A percentile compares a stretch with the other conserved stretches of the same genome.
Conservation (phyloP, 371 early-diverging fungal species). For the Actinomortierella ambigua region DNA sequence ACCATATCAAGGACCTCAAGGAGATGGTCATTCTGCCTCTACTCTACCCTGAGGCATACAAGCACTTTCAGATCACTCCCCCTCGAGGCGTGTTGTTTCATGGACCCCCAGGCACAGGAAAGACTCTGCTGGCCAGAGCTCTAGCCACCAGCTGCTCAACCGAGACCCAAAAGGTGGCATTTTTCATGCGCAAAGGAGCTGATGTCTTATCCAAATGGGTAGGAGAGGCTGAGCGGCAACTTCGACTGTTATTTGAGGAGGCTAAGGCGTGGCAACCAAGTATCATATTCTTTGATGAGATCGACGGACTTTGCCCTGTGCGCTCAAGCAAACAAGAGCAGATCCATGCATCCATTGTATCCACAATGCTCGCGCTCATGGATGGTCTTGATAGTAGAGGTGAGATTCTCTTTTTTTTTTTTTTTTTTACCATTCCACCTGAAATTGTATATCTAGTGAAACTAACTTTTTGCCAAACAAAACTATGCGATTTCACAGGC, state of each 20-base stretch:
- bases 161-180: constrained; percentile 66
- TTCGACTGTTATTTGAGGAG: constrained; percentile 69
- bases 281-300: constrained; percentile 73
- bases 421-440: neutral
- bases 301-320: constrained; percentile 70
- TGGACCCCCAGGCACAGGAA: constrained; percentile 75
- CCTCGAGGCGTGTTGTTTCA: constrained; percentile 71
- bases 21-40: constrained; percentile 81
- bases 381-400: constrained; percentile 78
- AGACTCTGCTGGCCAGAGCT: constrained; percentile 73
- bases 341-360: constrained; percentile 70
- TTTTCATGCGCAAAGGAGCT: constrained; percentile 79
- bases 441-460: neutral
- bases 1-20: constrained; percentile 62
- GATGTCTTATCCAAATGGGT: constrained; percentile 85
- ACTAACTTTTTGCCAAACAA: neutral
- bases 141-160: constrained; percentile 70
- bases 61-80: constrained; percentile 62
- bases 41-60: constrained; percentile 72
- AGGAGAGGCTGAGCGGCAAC: constrained; percentile 79
- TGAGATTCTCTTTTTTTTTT: constrained; percentile 2
- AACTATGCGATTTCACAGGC: constrained; percentile 17
- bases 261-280: constrained; percentile 64
- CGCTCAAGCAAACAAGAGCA: constrained; percentile 67
- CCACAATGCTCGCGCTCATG: constrained; percentile 72